Conservation (phyloP, 345 rosid genomes). For the Eucalyptus marginata region DNA sequence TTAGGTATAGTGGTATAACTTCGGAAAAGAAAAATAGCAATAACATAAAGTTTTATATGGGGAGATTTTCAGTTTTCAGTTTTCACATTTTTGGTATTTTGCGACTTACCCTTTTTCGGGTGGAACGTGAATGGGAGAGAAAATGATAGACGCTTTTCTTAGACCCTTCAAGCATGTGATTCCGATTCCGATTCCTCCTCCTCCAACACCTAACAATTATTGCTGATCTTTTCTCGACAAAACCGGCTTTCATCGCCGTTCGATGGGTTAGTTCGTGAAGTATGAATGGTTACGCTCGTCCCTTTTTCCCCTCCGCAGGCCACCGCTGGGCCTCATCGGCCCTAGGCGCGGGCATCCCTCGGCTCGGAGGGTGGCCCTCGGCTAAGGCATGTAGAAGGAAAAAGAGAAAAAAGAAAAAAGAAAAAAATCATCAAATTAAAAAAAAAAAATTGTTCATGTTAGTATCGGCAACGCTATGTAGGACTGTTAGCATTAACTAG, state of each 20-base stretch:
- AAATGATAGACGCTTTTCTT: not conserved
- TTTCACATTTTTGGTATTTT: not conserved
- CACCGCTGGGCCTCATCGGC: not conserved
- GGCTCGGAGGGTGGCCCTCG: not conserved
- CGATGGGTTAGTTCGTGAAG: not conserved
- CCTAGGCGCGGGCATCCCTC: fast-evolving
- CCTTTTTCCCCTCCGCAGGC: not conserved
- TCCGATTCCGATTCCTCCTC: not conserved
- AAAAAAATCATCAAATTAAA: too few species aligned
- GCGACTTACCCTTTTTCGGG: not conserved
- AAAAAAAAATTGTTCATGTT: fast-evolving
- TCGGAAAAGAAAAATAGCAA: not conserved
- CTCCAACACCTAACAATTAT: not conserved
- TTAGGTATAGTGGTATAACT: not conserved
- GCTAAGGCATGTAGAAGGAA: fast-evolving
- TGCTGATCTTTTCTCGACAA: not conserved
- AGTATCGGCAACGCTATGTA: fast-evolving
- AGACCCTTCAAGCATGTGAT: not conserved
- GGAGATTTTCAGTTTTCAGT: not conserved
- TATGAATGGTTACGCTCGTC: not conserved
- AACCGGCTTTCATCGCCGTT: not conserved
- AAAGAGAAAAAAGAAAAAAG: fast-evolving
- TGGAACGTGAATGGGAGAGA: not conserved
- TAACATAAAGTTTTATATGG: not conserved
- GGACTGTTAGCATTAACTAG: fast-evolving